Evolutionary conservation across 805 yeast species (phyloP), one percentile per base, ranked within the genome.

Genomic region (Sungouiozyma ichnusensis): DNA sequence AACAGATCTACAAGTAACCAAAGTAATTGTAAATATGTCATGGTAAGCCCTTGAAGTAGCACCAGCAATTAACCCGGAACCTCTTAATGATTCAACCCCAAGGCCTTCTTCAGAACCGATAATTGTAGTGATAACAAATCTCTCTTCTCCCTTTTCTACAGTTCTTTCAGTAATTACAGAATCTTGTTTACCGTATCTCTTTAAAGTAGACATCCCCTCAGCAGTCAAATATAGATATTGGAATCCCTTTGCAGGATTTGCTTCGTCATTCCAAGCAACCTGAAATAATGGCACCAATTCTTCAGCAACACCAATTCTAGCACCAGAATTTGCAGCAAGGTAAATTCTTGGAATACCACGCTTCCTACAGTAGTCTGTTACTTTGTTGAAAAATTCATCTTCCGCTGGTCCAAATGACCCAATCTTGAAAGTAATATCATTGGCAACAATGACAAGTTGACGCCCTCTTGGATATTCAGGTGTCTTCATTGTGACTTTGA

Each of bases 341-440:
- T 92, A 92, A 44, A 92, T 76, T 69, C 99, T 76, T 59, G 99
- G 99, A 53, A 92, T 79, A 46, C 98, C 98, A 50, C 80, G 73
- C 59, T 76, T 72, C 68, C 95, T 77, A 29, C 97, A 96, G 52
- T 80, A 74, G 58, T 87, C 94, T 31, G 98, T 92, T 50, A 88
- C 95, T 61, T 81, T 79, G 71, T 85, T 77, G 74, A 92, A 92
- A 71, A 81, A 92, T 43, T 70, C 72, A 67, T 92, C 98, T 68
- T 92, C 99, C 55, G 75, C 81, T 18, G 98, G 98, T 56, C 98
- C 98, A 57, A 92, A 92, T 0, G 98, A 94, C 66, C 99, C 99
- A 66, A 92, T 90, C 77, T 87, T 88, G 73, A 73, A 92, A 35
- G 98, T 92, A 58, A 92, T 92, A 64, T 92, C 99, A 60, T 92